Base-by-base conservation (phyloP, 768 basidiomycete species). In the Myochromella boudieri region DNA sequence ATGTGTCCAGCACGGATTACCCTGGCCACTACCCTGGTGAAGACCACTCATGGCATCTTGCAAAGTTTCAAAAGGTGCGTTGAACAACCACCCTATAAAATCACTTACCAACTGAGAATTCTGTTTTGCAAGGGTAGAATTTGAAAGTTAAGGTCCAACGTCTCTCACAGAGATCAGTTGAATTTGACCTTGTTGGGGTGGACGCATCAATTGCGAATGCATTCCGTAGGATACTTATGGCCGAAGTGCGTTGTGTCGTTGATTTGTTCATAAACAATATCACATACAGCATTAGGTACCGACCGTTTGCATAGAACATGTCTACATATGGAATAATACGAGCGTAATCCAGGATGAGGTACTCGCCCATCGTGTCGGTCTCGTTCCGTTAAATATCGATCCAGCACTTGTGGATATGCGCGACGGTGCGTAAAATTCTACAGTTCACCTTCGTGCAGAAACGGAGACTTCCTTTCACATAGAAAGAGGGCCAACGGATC, bases 181-280 rank as follows among this genome's bases (percentile, higher is more conserved):
- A 97, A 55, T 95, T 99, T 64, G 97, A 99, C 68, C 73, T 98
- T 36, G 80, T 97, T 46, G 95, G 95, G 4, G 87, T 97, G 22
- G 95, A 99, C 63, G 91, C 97, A 0, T 90, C 92, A 12, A 89
- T 99, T 48, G 94, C 97, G 24, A 98, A 99, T 65, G 93, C 95
- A 0, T 81, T 95, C 54, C 77, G 97, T 21, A 77, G 97, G 46
- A 92, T 97, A 44, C 75, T 97, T 62, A 89, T 98, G 37, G 88
- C 95, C 8, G 97, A 99, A 78, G 95, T 93, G 48, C 43, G 80
- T 65, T 24, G 26, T 3, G 10, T 37, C 34, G 12, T 7, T 32
- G 28, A 18, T 14, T 29, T 44, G 24, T 8, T 49, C 20, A 28
- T 36, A 10, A 37, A 25, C 43, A 1, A 33, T 27, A 27, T 25